Evolutionary conservation across 805 yeast genomes (phyloP), one percentile per base, ranked within the genome.

Genomic region (Wickerhamiella parazyma): DNA sequence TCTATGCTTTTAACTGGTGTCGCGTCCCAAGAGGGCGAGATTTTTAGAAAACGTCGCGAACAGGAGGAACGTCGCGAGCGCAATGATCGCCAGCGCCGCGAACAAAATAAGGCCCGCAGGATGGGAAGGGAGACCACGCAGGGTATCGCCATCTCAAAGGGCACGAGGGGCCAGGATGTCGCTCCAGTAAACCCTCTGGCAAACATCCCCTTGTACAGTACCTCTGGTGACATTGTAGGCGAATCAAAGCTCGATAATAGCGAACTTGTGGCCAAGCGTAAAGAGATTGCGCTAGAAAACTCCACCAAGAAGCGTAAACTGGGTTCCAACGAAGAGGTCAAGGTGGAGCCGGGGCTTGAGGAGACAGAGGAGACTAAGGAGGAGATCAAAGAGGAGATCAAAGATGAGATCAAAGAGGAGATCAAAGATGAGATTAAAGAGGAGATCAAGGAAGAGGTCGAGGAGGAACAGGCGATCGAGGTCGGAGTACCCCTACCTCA

Each of bases 201-300:
- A 16, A 80, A 77, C 53, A 72, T 87, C 69, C 91, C 91, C 9
- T 62, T 86, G 48, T 78, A 80, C 61, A 80, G 80, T 44, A 75
- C 82, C 0, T 64, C 70, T n/a, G 94, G 95, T 5, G 74, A 80
- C 48, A 59, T 72, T 33, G 84, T 83, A 4, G 85, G 84, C 4
- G 76, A 79, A 1, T 61, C 72, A 47, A 72, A 78, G 41, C 65
- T 82, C 60, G 64, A 76, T 12, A 82, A 83, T 51, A 71, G 73
- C 49, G 91, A 84, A 44, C 69, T 82, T 54, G 87, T 79, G 5
- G 70, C 42, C 6, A 45, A 49, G 11, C 40, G 44, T 33, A 48
- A 49, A 2, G 41, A 36, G 28, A 41, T 42, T n/a, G 41, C 41
- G n/a, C 24, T 54, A 38, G 47, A 53, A 19, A 49, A 47, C 19